Conservation (phyloP, 2,329 filamentous ascomycete species). For the Colletotrichum sp. region DNA sequence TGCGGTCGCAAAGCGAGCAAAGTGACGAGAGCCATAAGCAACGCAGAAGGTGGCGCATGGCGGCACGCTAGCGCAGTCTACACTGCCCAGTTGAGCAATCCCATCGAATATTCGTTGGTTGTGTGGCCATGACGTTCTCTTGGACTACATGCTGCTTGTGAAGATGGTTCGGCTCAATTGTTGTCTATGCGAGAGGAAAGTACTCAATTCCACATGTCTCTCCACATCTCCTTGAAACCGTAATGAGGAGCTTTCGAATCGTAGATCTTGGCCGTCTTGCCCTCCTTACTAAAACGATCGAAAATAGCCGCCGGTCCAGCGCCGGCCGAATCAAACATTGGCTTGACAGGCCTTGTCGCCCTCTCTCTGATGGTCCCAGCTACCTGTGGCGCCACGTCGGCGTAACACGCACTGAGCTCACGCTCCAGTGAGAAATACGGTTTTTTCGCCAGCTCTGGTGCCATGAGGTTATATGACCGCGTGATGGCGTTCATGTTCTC, state of each 20-base stretch:
- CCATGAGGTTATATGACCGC: conserved; percentile 93
- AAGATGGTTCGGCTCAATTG: background rate
- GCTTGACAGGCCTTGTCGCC: conserved; percentile 52
- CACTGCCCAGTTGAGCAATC: background rate
- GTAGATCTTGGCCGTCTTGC: conserved; percentile 64
- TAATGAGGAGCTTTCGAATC: conserved; percentile 80
- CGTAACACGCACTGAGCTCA: conserved; percentile 81
- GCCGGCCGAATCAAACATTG: conserved; percentile 30
- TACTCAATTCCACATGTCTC: conserved; percentile 64
- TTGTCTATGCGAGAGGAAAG: too few relatives aligned
- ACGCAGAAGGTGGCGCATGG: background rate
- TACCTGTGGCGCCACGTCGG: conserved; percentile 81
- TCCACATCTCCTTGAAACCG: conserved; percentile 89
- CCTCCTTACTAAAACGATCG: conserved; percentile 60
- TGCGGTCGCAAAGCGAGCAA: background rate
- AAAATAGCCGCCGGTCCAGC: conserved; percentile 58
- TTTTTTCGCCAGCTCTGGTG: conserved; percentile 89
- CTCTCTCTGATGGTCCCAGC: conserved; percentile 75
- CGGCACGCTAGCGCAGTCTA: background rate
- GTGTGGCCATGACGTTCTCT: too few relatives aligned
- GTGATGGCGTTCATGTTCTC: conserved; percentile 79
- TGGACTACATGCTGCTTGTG: accelerated
- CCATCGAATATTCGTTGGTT: background rate
- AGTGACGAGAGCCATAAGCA: background rate
- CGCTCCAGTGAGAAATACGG: conserved; percentile 86